Evolutionary conservation across 177 flowering plant genomes (phyloP).

Genomic region (Tripterygium wilfordii): DNA sequence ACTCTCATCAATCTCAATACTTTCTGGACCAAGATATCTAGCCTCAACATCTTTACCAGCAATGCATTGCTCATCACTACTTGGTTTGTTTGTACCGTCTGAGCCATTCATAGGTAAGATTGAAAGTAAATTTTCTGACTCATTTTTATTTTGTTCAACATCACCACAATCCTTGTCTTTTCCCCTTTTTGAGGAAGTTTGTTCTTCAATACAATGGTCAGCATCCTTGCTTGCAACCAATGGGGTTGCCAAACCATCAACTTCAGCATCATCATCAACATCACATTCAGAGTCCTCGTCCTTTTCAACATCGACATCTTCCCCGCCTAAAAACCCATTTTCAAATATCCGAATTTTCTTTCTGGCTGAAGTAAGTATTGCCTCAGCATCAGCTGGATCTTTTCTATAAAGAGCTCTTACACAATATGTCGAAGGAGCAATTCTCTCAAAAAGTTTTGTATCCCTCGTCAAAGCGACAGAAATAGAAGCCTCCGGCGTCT

Average conservation of each 20-base stretch:
- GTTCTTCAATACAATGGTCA: conserved; percentile 19
- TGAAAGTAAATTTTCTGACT: conserved; percentile 18
- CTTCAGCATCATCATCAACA: conserved; percentile 73
- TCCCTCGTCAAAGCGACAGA: conserved; percentile 98
- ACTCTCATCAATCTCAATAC: conserved; percentile 77
- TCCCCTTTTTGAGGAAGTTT: conserved; percentile 27
- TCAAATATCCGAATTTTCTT: conserved; percentile 70
- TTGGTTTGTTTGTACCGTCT: conserved; percentile 21
- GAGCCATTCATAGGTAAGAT: conserved; percentile 24
- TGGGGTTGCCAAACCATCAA: conserved; percentile 52
- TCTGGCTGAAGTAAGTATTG: conserved; percentile 67
- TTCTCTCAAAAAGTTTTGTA: conserved; percentile 82
- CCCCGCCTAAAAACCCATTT: conserved; percentile 62
- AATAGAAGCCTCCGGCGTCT: conserved; percentile 98
- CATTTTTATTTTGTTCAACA: conserved; percentile 15
- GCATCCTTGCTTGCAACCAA: conserved; percentile 23
- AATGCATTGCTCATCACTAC: conserved; percentile 23
- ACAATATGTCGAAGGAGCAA: conserved; percentile 97
- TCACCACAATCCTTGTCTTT: conserved; percentile 24
- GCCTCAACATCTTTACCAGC: conserved; percentile 8
- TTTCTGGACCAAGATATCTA: conserved; percentile 38
- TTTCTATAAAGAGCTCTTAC: conserved; percentile 76
- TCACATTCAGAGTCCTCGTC: conserved; percentile 50
- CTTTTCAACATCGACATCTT: conserved; percentile 69
- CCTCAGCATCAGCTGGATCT: conserved; percentile 87